Conservation (phyloP, 2,329 filamentous ascomycete genomes). For the Penicillium brevicompactum region DNA sequence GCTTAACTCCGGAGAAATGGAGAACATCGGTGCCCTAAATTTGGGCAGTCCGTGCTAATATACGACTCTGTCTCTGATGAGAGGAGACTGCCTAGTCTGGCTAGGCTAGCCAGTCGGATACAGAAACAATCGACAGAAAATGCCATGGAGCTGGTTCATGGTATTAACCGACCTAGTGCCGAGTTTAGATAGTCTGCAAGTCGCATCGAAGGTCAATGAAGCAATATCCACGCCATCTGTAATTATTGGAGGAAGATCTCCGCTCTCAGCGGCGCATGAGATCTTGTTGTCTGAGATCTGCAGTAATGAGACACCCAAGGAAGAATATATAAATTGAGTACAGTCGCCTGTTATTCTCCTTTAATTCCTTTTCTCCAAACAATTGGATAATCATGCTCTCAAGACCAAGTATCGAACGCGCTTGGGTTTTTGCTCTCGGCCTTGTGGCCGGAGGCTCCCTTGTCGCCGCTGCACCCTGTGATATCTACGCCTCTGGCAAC, state of each 20-base stretch:
- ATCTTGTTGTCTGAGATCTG: neutral
- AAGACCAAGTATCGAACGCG: constrained; percentile 28
- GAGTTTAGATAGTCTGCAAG: neutral
- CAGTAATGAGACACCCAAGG: neutral
- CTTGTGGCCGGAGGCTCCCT: constrained; percentile 43
- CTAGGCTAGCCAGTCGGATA: neutral
- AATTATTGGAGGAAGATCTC: constrained; percentile 12
- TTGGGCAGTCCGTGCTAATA: neutral
- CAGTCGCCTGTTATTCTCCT: neutral
- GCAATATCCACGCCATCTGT: neutral
- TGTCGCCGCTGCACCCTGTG: constrained; percentile 60
- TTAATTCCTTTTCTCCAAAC: neutral
- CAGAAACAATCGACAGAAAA: neutral
- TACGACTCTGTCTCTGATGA: neutral
- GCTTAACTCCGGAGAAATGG: neutral
- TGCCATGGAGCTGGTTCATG: neutral
- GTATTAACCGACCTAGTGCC: constrained; percentile 3
- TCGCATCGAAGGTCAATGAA: neutral
- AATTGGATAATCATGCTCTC: constrained; percentile 34
- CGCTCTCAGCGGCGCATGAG: neutral
- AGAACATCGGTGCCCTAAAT: neutral
- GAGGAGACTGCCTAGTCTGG: neutral
- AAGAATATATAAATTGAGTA: neutral
- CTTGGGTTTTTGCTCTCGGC: constrained; percentile 32
- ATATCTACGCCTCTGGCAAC: constrained; percentile 60